phyloP scores from a whole-genome alignment of 768 basidiomycete species.

The Gymnopilus dilepis region DNA sequence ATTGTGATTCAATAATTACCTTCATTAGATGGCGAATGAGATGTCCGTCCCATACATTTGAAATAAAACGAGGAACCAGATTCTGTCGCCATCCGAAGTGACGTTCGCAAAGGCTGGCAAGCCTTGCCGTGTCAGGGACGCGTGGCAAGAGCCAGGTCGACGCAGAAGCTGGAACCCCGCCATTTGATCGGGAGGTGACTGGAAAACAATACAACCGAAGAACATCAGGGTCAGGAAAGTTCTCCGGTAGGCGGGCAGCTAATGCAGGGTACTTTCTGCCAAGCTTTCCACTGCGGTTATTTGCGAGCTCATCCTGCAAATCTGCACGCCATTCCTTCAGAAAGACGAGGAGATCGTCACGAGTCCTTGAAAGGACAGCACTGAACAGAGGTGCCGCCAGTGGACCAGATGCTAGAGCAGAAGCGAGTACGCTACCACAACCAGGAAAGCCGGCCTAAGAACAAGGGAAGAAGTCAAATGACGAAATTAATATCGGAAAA shows the following conservation, averaged over 20 bases:
- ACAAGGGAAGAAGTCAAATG: neutral
- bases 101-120: neutral
- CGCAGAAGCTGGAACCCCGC: neutral
- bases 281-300: neutral
- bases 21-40: neutral
- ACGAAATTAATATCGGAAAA: neutral
- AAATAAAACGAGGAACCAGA: neutral
- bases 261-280: slow-evolving; percentile 1
- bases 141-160: slow-evolving; percentile 1
- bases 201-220: slow-evolving; percentile 2
- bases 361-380: neutral
- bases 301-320: neutral
- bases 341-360: neutral
- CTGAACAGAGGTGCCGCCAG: neutral
- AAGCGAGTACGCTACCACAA: neutral
- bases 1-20: neutral
- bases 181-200: neutral
- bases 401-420: neutral
- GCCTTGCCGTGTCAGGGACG: neutral
- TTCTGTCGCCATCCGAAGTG: slow-evolving; percentile 6
- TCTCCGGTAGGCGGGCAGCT: neutral
- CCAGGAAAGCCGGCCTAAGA: neutral
- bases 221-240: neutral
- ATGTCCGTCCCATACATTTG: slow-evolving; percentile 7
- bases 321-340: neutral